phyloP scores from a whole-genome alignment of 805 yeast genomes.

The Vanderwaltozyma verrucispora region DNA sequence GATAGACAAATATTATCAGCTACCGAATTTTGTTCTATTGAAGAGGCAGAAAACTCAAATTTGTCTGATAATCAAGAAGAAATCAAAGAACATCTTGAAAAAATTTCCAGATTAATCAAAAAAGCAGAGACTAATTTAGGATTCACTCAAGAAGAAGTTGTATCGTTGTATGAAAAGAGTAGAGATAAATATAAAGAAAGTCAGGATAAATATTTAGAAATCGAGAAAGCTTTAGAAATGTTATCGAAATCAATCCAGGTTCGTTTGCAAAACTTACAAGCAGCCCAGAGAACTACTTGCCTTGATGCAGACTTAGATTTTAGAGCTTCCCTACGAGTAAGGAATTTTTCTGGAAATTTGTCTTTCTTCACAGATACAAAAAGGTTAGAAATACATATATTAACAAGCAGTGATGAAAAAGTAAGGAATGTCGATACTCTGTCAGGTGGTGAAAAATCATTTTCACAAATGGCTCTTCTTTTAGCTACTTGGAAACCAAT shows the following conservation, averaged over 20 bases:
- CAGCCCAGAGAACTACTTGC: constrained; percentile 33
- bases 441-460: constrained; percentile 96
- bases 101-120: constrained; percentile 37
- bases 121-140: constrained; percentile 47
- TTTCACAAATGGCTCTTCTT: constrained; percentile 78
- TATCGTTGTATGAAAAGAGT: constrained; percentile 35
- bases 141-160: constrained; percentile 45
- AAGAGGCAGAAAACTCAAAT: constrained; percentile 33
- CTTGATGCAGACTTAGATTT: constrained; percentile 45
- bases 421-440: constrained; percentile 68
- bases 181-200: constrained; percentile 36
- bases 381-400: constrained; percentile 46
- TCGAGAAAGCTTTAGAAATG: constrained; percentile 27
- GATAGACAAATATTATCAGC: constrained; percentile 26
- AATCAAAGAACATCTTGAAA: constrained; percentile 39
- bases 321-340: constrained; percentile 44
- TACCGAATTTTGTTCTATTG: constrained; percentile 35
- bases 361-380: constrained; percentile 46
- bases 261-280: constrained; percentile 34
- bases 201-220: constrained; percentile 29
- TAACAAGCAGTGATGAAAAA: constrained; percentile 48
- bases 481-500: constrained; percentile 89
- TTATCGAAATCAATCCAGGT: constrained; percentile 32
- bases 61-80: constrained; percentile 36
- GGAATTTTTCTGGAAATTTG: constrained; percentile 69